Conservation (phyloP, 176 grass and related monocot species). For the Saccharum officinarum region DNA sequence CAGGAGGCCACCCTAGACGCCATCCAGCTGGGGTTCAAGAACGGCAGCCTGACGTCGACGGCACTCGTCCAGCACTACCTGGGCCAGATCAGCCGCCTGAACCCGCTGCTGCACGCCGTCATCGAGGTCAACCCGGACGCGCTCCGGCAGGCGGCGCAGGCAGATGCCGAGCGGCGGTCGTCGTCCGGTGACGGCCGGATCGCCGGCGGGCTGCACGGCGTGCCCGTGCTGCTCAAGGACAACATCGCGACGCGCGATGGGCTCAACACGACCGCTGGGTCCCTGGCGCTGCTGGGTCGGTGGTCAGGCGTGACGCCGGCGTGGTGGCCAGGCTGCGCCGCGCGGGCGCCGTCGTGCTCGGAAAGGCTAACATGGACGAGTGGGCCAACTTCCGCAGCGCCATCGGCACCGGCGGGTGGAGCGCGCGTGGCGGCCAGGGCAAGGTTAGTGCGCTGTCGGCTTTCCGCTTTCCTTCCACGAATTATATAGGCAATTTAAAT, state of each 20-base stretch:
- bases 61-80: constrained; percentile 60
- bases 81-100: constrained; percentile 37
- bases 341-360: constrained; percentile 63
- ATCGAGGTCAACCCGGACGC: constrained; percentile 81
- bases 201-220: constrained; percentile 43
- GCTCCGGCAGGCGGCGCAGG: constrained; percentile 39
- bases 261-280: constrained; percentile 77
- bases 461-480: no score
- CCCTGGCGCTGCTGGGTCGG: constrained; percentile 63
- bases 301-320: constrained; percentile 45
- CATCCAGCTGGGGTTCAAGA: constrained; percentile 55
- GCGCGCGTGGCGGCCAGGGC: constrained; percentile 53
- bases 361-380: constrained; percentile 64
- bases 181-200: background rate
- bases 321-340: no score
- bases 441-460: background rate
- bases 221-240: constrained; percentile 75
- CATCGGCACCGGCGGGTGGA: constrained; percentile 35
- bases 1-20: constrained; percentile 58
- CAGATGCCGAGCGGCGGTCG: constrained; percentile 33
- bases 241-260: constrained; percentile 52
- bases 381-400: constrained; percentile 54
- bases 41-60: constrained; percentile 48
- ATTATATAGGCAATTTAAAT: no score
- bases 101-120: constrained; percentile 53